Base-by-base conservation (phyloP, 164 flowering plant species). In the Buxus sempervirens region DNA sequence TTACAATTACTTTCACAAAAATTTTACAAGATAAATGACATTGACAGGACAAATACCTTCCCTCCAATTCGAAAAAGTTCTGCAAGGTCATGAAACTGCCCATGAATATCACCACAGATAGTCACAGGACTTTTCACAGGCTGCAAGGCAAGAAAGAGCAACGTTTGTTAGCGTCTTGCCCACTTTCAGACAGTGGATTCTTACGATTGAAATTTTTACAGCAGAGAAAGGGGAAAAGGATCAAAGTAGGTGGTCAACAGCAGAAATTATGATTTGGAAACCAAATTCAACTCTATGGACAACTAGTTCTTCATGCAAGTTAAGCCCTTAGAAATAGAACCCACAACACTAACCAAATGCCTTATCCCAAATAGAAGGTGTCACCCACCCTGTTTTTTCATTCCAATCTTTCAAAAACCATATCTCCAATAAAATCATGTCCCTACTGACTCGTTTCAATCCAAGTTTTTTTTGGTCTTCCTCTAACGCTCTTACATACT, bases 81-180 rank as follows among this genome's bases (percentile, higher is more conserved):
- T 14, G 95, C 93, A 76, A 93, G 96, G 80, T 93, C 98, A 82
- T 93, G 97, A 65, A 93, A 90, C 68, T 93, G 96, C 56, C 98
- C 98, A 78, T 93, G 98, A 68, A 93, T 93, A 75, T 93, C 98
- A 65, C 98, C 96, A 73, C 98, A 93, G 5, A 93, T 90, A 8
- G 96, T 93, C 58, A 93, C 98, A 66, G 98, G 98, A 55, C 98
- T 90, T 82, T 86, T 93, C 51, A 90, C 98, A 62, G 98, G 98
- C 98, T 93, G 89, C 85, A 83, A 8, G 9, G 42, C 38, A 71
- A 49, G 28, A 25, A 26, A 27, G 54, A 66, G 65, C 7, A 54
- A 21, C 7, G 58, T 24, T 14, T 14, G n/a, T 18, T 38, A 24
- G n/a, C 56, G 0, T 6, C 57, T 24, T 24, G 45, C 19, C 6